Conservation (phyloP, 2,329 filamentous ascomycete genomes). For the Colletotrichum brevisporum region DNA sequence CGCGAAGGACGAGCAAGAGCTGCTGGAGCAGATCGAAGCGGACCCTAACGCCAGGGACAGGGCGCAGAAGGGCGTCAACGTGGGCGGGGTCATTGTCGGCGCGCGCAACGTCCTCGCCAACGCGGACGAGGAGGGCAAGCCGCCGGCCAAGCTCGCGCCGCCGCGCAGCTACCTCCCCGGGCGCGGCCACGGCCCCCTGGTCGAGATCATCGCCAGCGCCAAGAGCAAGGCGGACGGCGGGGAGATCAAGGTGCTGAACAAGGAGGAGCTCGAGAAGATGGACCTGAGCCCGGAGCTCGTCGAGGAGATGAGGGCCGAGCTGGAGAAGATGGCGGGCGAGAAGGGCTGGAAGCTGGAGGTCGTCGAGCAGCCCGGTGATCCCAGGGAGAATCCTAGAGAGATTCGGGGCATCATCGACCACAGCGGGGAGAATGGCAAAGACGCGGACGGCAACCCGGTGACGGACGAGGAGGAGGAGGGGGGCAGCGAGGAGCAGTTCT, state of each 20-base stretch:
- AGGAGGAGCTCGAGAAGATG: slow-evolving; percentile 77
- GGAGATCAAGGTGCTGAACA: slow-evolving; percentile 70
- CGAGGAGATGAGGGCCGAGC: slow-evolving; percentile 76
- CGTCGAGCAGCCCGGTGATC: slow-evolving; percentile 74
- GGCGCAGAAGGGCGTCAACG: slow-evolving; percentile 51
- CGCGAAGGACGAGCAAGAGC: slow-evolving; percentile 23
- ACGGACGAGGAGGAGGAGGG: slow-evolving; percentile 16
- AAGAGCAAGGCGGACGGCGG: slow-evolving; percentile 71
- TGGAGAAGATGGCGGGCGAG: slow-evolving; percentile 78
- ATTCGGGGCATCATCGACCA: slow-evolving; percentile 79
- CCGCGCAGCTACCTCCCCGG: slow-evolving; percentile 57
- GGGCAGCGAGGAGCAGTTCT: slow-evolving; percentile 62
- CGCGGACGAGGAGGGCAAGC: slow-evolving; percentile 62
- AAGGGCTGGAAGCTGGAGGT: slow-evolving; percentile 86
- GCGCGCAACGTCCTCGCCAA: slow-evolving; percentile 63
- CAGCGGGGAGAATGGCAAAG: slow-evolving; percentile 51
- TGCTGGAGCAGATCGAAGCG: slow-evolving; percentile 3
- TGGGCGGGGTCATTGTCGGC: slow-evolving; percentile 69
- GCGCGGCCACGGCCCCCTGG: slow-evolving; percentile 41
- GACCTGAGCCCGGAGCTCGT: slow-evolving; percentile 77
- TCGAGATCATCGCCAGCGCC: slow-evolving; percentile 62
- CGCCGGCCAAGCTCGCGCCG: slow-evolving; percentile 59
- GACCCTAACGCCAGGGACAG: slow-evolving; percentile 39
- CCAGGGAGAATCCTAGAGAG: slow-evolving; percentile 63
- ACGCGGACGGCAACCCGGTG: slow-evolving; percentile 37